phyloP scores from a whole-genome alignment of 805 yeast species.

The Maudiozyma saulgeensis region DNA sequence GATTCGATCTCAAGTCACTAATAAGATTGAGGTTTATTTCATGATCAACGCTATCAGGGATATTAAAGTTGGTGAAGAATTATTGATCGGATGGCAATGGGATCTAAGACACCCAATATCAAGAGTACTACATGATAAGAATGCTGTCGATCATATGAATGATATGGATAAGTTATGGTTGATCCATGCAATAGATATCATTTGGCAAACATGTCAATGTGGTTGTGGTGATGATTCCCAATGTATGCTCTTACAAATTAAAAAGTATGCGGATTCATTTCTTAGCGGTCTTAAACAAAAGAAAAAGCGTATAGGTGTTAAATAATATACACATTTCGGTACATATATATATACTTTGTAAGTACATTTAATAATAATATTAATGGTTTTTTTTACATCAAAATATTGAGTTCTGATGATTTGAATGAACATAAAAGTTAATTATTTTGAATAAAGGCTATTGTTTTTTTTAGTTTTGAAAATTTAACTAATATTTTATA shows the following conservation, averaged over 20 bases:
- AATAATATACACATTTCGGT: neutral
- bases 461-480: too few species aligned
- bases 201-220: slow-evolving; percentile 57
- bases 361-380: too few species aligned
- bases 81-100: slow-evolving; percentile 86
- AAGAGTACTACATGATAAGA: slow-evolving; percentile 37
- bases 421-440: too few species aligned
- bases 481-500: too few species aligned
- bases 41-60: slow-evolving; percentile 47
- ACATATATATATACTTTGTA: neutral
- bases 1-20: slow-evolving; percentile 17
- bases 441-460: too few species aligned
- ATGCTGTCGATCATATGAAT: slow-evolving; percentile 43
- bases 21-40: slow-evolving; percentile 36
- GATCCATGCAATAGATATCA: slow-evolving; percentile 52
- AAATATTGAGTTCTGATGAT: too few species aligned
- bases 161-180: slow-evolving; percentile 46
- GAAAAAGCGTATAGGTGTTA: neutral
- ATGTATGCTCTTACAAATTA: neutral
- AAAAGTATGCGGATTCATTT: slow-evolving; percentile 1
- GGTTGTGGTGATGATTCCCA: slow-evolving; percentile 27
- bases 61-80: slow-evolving; percentile 57
- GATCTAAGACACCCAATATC: slow-evolving; percentile 67
- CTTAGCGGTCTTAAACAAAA: neutral
- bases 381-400: too few species aligned